Percentiles rank a stretch among this genome's conserved stretches.
These are phyloP conservation scores for Entomortierella parvispora DNA, from an alignment of 192 early-diverging fungal species.

Conservation along the genomic window DNA sequence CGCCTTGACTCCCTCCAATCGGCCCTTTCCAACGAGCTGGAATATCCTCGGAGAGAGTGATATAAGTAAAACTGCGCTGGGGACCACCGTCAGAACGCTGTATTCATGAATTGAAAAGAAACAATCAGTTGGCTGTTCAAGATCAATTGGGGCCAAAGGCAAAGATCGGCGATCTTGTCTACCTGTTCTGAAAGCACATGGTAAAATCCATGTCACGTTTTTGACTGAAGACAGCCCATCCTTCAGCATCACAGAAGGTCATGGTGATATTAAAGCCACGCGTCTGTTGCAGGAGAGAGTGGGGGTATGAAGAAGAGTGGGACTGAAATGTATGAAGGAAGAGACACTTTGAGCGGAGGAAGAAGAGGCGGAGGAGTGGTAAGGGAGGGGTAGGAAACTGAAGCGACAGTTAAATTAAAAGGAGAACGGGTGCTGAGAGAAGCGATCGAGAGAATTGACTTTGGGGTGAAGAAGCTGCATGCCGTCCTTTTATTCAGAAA, in stretches of 20 bases:
- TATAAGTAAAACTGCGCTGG: constrained; percentile 9
- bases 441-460: too few relatives aligned
- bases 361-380: too few relatives aligned
- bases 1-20: not conserved
- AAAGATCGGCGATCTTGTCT: not conserved
- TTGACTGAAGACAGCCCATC: constrained; percentile 19
- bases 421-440: too few relatives aligned
- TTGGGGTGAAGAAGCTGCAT: too few relatives aligned
- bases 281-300: too few relatives aligned
- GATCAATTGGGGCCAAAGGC: not conserved
- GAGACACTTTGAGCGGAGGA: too few relatives aligned
- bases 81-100: constrained; percentile 14
- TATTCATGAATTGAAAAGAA: too few relatives aligned
- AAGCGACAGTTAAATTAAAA: too few relatives aligned
- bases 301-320: too few relatives aligned
- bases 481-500: too few relatives aligned
- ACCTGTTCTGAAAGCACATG: constrained; percentile 39
- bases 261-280: not conserved
- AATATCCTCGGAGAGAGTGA: constrained; percentile 6
- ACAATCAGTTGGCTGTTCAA: not conserved
- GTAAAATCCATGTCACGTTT: constrained; percentile 25
- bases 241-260: constrained; percentile 32
- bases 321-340: too few relatives aligned
- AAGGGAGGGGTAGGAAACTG: too few relatives aligned
- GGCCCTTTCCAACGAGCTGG: constrained; percentile 13